phyloP scores from a whole-genome alignment of 78 protist species.

The Emiliania huxleyi region DNA sequence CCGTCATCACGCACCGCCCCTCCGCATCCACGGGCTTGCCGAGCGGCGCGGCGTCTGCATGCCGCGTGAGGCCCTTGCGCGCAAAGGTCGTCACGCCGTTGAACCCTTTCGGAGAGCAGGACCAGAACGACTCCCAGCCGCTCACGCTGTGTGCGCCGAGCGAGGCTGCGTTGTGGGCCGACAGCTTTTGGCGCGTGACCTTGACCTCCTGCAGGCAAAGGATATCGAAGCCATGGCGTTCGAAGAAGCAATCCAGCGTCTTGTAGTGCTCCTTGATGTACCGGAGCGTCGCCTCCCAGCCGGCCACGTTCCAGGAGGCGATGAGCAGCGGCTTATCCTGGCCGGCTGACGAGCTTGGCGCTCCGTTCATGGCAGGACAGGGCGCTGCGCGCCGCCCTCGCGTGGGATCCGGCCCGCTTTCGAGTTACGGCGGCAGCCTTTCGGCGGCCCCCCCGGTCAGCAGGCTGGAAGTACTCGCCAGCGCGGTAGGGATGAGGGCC shows the following conservation, averaged over 20 bases:
- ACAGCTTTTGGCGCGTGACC: background rate
- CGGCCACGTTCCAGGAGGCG: conserved; percentile 48
- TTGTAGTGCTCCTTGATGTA: background rate
- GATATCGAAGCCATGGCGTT: background rate
- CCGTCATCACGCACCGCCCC: background rate
- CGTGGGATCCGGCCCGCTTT: too few species aligned
- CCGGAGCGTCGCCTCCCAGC: conserved; percentile 22
- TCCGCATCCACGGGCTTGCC: background rate
- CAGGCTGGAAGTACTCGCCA: too few species aligned
- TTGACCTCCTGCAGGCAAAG: conserved; percentile 39
- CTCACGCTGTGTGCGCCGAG: background rate
- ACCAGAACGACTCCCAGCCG: conserved; percentile 36
- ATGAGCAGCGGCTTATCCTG: background rate
- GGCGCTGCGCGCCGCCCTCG: too few species aligned
- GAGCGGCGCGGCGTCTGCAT: background rate
- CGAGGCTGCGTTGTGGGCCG: background rate
- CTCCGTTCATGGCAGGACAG: too few species aligned
- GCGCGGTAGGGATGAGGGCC: too few species aligned
- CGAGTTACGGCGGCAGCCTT: too few species aligned
- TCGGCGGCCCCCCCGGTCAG: too few species aligned
- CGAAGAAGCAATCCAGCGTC: background rate
- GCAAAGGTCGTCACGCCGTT: conserved; percentile 37
- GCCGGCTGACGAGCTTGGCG: too few species aligned
- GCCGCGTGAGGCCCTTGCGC: background rate
- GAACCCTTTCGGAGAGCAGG: background rate